Conservation (phyloP, 768 basidiomycete genomes). For the Cyclocybe cylindracea region DNA sequence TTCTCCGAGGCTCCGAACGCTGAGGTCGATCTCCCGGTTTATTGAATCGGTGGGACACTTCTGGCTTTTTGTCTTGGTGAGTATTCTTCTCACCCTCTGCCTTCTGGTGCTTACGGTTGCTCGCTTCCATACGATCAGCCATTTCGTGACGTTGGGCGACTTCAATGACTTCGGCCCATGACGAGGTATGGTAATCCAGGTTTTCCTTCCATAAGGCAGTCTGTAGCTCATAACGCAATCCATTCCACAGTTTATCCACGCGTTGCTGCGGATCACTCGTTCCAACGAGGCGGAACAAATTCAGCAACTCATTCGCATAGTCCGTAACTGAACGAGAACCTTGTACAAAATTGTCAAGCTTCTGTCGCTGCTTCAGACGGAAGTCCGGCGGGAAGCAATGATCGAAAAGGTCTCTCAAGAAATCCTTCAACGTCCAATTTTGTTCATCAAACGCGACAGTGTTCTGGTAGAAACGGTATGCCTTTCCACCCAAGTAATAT, state of each 20-base stretch:
- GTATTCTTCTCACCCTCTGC: too few species aligned
- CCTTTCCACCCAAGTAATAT: slow-evolving; percentile 28
- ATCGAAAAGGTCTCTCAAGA: slow-evolving; percentile 31
- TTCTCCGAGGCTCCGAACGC: too few species aligned
- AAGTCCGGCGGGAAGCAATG: too few species aligned
- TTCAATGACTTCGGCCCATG: slow-evolving; percentile 2
- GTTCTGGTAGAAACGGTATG: slow-evolving; percentile 26
- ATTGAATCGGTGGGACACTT: too few species aligned
- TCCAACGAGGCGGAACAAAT: slow-evolving; percentile 29
- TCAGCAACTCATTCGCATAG: slow-evolving; percentile 30
- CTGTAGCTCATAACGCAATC: slow-evolving; percentile 23
- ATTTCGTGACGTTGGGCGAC: too few species aligned
- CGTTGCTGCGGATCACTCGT: slow-evolving; percentile 20
- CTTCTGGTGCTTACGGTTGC: too few species aligned
- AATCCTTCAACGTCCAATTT: slow-evolving; percentile 20
- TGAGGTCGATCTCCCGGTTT: too few species aligned
- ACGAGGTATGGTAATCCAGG: slow-evolving; percentile 13
- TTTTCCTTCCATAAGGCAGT: slow-evolving; percentile 24
- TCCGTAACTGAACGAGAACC: slow-evolving; percentile 21
- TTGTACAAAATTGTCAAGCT: slow-evolving; percentile 22
- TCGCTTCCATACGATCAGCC: too few species aligned
- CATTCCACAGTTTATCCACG: slow-evolving; percentile 35
- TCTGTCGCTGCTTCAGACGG: slow-evolving; percentile 21
- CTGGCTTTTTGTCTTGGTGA: too few species aligned
- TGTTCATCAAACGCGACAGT: slow-evolving; percentile 15